Evolutionary conservation across 768 basidiomycete genomes (phyloP).

Genomic region (Boletus subcaerulescens): DNA sequence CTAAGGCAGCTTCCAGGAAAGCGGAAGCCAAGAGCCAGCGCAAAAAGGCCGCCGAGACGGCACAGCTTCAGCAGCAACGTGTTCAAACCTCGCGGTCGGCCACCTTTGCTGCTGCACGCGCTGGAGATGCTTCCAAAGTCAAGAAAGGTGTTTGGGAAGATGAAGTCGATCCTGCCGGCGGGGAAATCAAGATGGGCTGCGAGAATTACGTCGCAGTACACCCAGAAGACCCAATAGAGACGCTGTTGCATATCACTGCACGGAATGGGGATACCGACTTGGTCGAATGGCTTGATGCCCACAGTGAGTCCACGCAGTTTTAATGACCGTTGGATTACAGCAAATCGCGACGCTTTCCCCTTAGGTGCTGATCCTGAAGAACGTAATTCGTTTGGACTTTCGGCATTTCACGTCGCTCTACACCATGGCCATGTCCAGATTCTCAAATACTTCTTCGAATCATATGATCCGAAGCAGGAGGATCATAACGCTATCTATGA

Average conservation of each 20-base stretch:
- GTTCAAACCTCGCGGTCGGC: slow-evolving; percentile 56
- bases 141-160: slow-evolving; percentile 69
- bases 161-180: slow-evolving; percentile 66
- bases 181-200: slow-evolving; percentile 59
- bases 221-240: slow-evolving; percentile 60
- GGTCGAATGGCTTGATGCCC: slow-evolving; percentile 67
- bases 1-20: slow-evolving; percentile 54
- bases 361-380: slow-evolving; percentile 75
- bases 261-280: slow-evolving; percentile 53
- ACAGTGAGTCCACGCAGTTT: slow-evolving; percentile 48
- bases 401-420: slow-evolving; percentile 67
- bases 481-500: slow-evolving; percentile 52
- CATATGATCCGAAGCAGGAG: slow-evolving; percentile 51
- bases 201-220: slow-evolving; percentile 45
- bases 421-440: slow-evolving; percentile 50
- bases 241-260: slow-evolving; percentile 67
- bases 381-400: slow-evolving; percentile 52
- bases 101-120: slow-evolving; percentile 64
- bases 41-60: slow-evolving; percentile 45
- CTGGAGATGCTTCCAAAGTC: slow-evolving; percentile 49
- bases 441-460: slow-evolving; percentile 59
- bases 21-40: slow-evolving; percentile 49
- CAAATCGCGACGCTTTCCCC: slow-evolving; percentile 17
- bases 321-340: slow-evolving; percentile 23
- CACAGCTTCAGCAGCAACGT: slow-evolving; percentile 44